Base-by-base conservation (phyloP, 1,284 basidiomycete genomes). In the Apiotrichum brassicae region DNA sequence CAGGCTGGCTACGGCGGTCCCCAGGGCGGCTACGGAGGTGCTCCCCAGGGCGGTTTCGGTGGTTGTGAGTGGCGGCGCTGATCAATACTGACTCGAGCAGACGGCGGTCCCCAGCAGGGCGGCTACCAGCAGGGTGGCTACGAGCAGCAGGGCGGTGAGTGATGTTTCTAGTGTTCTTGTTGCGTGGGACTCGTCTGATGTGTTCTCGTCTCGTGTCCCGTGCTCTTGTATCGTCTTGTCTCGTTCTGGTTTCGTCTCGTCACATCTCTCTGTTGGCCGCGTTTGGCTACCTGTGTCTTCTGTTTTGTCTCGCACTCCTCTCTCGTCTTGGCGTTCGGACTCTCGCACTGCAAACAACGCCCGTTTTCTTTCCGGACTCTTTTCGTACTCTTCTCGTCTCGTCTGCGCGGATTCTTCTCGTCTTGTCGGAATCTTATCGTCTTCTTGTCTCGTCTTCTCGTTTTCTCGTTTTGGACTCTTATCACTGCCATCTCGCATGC, bases 41-140 rank as follows among this genome's bases (percentile, higher is more conserved):
- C 70, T 46, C 61, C 64, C 53, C 40, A 47, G 46, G 61, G 64
- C 33, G 46, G 48, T 30, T 39, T 49, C 43, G 56, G 57, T 34
- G 61, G 59, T 23, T 41, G 48, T 48, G 32, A 47, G 45, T 43
- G 13, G 28, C 28, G 14, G 28, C 28, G 28, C 61, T 65, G 35
- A 67, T 66, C 3, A n/a, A 3, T 3, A 18, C n/a, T 20, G 9
- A 23, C 32, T 43, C 40, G 16, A 12, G 5, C 30, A 43, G 42
- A 43, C 42, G 42, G 30, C 22, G 42, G 13, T 43, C 40, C 42
- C 45, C 68, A 70, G 49, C 59, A 61, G 43, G 67, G 66, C 33
- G 74, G 75, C 45, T 70, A 71, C 63, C 70, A 72, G 51, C 59
- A 63, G 53, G 69, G 67, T 51, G 71, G 69, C 51, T 70, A 73